Conservation (phyloP, 2,329 filamentous ascomycete species). For the Cryphonectria japonica region DNA sequence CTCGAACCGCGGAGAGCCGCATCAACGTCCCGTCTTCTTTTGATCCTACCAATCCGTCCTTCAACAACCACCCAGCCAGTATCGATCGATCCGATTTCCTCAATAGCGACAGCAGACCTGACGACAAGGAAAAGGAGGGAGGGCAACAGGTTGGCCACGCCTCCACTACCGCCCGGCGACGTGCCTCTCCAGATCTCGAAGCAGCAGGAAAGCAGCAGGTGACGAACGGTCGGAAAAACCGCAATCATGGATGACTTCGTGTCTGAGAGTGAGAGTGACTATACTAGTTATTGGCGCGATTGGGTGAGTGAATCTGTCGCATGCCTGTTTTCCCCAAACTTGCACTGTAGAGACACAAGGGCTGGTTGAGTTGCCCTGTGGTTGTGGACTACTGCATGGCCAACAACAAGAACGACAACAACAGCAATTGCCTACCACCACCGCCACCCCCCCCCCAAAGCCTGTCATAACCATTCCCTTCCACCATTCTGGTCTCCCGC, state of each 20-base stretch:
- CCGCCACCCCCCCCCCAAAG: no score
- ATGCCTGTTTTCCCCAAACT: not conserved
- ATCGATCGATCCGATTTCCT: not conserved
- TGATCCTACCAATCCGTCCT: not conserved
- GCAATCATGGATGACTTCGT: slow-evolving; percentile 91
- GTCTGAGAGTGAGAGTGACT: slow-evolving; percentile 97
- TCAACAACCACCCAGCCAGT: not conserved
- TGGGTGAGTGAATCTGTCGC: slow-evolving; percentile 71
- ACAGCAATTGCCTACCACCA: slow-evolving; percentile 9
- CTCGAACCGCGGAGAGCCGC: not conserved
- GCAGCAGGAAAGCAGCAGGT: not conserved
- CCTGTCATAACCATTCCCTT: not conserved
- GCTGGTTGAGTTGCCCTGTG: slow-evolving; percentile 6
- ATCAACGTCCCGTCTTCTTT: not conserved
- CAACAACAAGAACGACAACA: not conserved
- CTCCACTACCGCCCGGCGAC: not conserved
- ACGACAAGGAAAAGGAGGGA: not conserved
- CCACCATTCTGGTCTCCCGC: not conserved
- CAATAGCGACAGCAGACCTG: not conserved
- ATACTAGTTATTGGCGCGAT: slow-evolving; percentile 98
- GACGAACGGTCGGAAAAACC: slow-evolving; percentile 1
- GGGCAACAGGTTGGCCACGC: not conserved
- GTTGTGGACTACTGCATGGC: slow-evolving; percentile 11
- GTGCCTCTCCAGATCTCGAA: not conserved
- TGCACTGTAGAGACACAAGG: not conserved